Percentiles rank a stretch among this genome's conserved stretches.
phyloP scores from a whole-genome alignment of 2,329 filamentous ascomycete species.

The Colletotrichum ledebouriae region DNA sequence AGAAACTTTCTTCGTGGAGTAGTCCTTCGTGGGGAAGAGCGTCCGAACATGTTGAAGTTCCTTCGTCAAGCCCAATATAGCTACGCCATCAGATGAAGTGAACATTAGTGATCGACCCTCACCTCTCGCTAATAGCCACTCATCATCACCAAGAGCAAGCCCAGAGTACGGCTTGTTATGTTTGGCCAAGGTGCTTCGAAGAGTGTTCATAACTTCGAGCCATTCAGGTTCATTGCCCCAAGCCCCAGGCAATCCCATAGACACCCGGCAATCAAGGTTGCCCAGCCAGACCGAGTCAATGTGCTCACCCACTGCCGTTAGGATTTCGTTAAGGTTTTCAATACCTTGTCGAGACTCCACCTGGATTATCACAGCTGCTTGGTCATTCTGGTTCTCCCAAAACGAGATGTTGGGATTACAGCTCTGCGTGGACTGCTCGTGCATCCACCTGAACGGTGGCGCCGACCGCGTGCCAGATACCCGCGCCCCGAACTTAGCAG shows the following conservation, averaged over 20 bases:
- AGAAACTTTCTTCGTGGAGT: too few relatives aligned
- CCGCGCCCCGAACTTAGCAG: constrained; percentile 59
- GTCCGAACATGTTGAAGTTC: too few relatives aligned
- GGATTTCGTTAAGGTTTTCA: constrained; percentile 62
- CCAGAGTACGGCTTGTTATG: constrained; percentile 59
- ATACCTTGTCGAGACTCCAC: constrained; percentile 59
- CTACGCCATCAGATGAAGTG: too few relatives aligned
- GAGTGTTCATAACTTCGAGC: constrained; percentile 54
- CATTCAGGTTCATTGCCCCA: constrained; percentile 57
- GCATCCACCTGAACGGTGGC: constrained; percentile 59
- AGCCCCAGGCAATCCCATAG: constrained; percentile 57
- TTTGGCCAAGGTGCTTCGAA: constrained; percentile 56
- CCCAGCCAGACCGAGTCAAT: constrained; percentile 64
- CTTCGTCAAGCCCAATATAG: too few relatives aligned
- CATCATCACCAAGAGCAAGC: constrained; percentile 46
- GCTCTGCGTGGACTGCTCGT: constrained; percentile 49
- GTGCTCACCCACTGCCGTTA: constrained; percentile 57
- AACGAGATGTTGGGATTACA: constrained; percentile 46
- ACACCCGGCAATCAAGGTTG: constrained; percentile 58
- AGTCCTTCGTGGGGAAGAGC: too few relatives aligned
- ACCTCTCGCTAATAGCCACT: too few relatives aligned
- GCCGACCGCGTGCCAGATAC: constrained; percentile 58
- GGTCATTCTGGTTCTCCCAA: constrained; percentile 56
- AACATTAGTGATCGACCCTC: too few relatives aligned
- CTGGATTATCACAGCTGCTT: constrained; percentile 63